Evolutionary conservation across 306 rosid species (phyloP).

Genomic region (Malus sylvestris): DNA sequence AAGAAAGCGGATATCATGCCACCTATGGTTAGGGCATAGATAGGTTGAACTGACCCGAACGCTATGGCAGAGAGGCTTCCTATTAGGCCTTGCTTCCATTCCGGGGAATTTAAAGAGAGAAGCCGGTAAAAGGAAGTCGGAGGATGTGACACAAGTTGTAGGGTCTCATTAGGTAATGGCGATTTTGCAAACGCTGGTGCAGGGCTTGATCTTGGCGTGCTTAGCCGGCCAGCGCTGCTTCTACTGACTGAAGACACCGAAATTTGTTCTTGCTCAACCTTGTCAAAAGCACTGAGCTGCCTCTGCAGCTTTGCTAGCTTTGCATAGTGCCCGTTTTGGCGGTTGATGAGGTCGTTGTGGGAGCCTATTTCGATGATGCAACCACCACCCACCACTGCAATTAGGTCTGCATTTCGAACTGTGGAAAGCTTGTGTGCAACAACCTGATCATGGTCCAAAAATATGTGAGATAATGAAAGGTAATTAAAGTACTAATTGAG

Average conservation of each 20-base stretch:
- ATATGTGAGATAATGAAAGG: neutral
- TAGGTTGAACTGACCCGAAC: conserved; percentile 80
- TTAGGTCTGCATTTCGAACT: conserved; percentile 77
- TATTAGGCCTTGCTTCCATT: conserved; percentile 79
- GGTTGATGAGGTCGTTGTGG: conserved; percentile 62
- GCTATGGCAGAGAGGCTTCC: conserved; percentile 75
- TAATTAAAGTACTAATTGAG: neutral
- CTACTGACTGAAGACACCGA: conserved; percentile 43
- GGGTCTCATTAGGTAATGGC: conserved; percentile 36
- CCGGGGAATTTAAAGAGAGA: conserved; percentile 61
- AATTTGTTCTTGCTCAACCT: conserved; percentile 50
- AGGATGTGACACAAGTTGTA: conserved; percentile 24
- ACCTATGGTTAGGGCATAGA: conserved; percentile 80
- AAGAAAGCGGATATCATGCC: conserved; percentile 93
- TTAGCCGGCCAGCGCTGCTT: conserved; percentile 64
- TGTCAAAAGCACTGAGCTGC: conserved; percentile 50
- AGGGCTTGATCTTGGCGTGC: conserved; percentile 77
- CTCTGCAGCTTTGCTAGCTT: conserved; percentile 70
- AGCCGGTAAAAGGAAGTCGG: conserved; percentile 70
- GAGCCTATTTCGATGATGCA: conserved; percentile 66
- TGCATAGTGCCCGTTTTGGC: conserved; percentile 63
- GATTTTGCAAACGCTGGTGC: conserved; percentile 40
- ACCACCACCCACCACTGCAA: conserved; percentile 69
- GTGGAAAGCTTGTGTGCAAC: conserved; percentile 96
- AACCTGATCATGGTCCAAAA: conserved; percentile 45